Conservation (phyloP, 2,329 filamentous ascomycete species). For the Colletotrichum tamarilloi region DNA sequence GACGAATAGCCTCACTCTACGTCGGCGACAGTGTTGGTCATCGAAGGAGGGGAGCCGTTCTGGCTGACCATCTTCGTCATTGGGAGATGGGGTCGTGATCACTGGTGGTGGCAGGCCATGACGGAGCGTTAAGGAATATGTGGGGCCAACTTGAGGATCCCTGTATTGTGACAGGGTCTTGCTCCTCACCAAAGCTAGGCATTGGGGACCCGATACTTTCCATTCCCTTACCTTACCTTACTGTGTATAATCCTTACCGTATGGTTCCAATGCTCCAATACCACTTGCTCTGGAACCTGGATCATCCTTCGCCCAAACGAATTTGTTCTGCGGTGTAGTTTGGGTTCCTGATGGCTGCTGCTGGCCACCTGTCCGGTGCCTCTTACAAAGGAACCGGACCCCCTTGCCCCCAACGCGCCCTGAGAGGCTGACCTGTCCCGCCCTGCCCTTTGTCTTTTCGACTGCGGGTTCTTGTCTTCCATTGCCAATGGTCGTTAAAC, state of each 20-base stretch:
- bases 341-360: constrained; percentile 28
- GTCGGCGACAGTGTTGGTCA: background rate
- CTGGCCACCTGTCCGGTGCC: constrained; percentile 13
- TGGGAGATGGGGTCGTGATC: constrained; percentile 12
- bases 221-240: background rate
- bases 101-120: constrained; percentile 18
- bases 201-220: constrained; percentile 11
- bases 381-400: constrained; percentile 13
- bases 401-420: background rate
- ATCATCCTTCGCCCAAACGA: constrained; percentile 30
- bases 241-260: background rate
- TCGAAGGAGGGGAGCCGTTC: background rate
- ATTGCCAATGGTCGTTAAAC: background rate
- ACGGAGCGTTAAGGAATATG: constrained; percentile 28
- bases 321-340: constrained; percentile 16
- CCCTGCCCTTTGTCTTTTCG: background rate
- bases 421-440: background rate
- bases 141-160: constrained; percentile 27
- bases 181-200: constrained; percentile 15
- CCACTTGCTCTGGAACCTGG: constrained; percentile 28
- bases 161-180: constrained; percentile 33
- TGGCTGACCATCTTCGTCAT: constrained; percentile 11
- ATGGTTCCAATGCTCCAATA: background rate
- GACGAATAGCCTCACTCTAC: background rate
- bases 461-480: background rate